phyloP scores from a whole-genome alignment of 768 basidiomycete genomes.

The Trichaptum fuscoviolaceum region DNA sequence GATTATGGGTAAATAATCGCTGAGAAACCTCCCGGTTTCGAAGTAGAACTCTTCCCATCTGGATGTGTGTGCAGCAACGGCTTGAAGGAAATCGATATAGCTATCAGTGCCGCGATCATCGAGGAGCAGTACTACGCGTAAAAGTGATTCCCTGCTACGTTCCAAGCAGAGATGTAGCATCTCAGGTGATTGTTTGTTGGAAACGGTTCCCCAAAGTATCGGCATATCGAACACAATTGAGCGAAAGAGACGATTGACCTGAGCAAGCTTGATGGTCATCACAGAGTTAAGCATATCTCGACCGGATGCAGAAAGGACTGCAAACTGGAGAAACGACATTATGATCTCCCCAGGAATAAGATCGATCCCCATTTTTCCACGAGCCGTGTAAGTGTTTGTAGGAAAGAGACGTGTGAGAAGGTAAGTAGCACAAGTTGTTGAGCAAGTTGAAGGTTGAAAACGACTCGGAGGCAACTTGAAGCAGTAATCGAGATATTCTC shows the following conservation, averaged over 20 bases:
- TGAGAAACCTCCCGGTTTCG: not conserved
- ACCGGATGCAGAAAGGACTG: not conserved
- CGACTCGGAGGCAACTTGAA: no score
- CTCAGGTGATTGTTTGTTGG: not conserved
- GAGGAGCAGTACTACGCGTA: not conserved
- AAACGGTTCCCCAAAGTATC: not conserved
- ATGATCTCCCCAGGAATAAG: not conserved
- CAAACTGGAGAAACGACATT: not conserved
- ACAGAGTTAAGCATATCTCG: not conserved
- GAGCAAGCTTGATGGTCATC: not conserved
- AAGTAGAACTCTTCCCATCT: not conserved
- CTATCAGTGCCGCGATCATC: not conserved
- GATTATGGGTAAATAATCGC: not conserved
- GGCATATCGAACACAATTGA: not conserved
- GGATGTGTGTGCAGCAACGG: not conserved
- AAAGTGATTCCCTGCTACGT: not conserved
- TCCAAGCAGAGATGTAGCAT: not conserved
- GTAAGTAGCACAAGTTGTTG: no score
- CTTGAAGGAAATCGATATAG: not conserved
- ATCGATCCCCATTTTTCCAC: not conserved
- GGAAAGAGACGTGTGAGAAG: no score
- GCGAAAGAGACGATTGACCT: not conserved
- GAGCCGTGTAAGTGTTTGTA: no score
- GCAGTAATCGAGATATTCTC: no score
- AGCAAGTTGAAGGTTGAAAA: no score